Base-by-base conservation (phyloP, 2,329 filamentous ascomycete genomes). In the Colletotrichum godetiae region DNA sequence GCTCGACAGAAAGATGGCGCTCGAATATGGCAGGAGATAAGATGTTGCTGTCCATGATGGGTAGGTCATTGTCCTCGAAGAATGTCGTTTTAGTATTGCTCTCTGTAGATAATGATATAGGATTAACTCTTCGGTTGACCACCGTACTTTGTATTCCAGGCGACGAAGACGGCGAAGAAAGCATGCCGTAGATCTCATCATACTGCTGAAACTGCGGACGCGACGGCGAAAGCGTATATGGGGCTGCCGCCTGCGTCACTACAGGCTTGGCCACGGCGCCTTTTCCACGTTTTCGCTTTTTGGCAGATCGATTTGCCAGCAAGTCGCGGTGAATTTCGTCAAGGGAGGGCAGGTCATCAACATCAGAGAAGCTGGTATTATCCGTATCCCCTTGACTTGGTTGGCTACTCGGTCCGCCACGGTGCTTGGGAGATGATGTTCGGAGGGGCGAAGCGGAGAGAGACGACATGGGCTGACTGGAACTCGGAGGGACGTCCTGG, bases 301-400 rank as follows among this genome's bases (percentile, higher is more conserved):
- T 72, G n/a, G 49, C 56, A 31, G 55, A 12, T 42, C 37, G 68
- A 22, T 59, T 55, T 49, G 31, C 53, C 52, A 55, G 27, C 19
- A 67, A 35, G 12, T 68, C 46, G 31, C 70, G 66, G 8, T 75
- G 61, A 4, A 75, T 73, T n/a, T 84, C 81, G 13, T 81, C 77
- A 12, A 86, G 59, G 6, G 80, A 76, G 49, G 84, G 84, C 29
- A 86, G 76, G 24, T 85, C 75, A 27, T 70, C 84, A 31, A 82
- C 80, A 4, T 81, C 83, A 29, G 77, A 73, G 58, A 84, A 63
- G 65, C 82, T 84, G 4, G 83, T 84, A 46, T 77, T 78, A 29
- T 85, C 82, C 2, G 82, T 85, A 2, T 83, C 80, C 4, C 73
- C 76, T 15, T 81, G 82, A 70, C 81, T 83, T 13, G 77, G 71